Percentiles rank a stretch among this genome's conserved stretches.
phyloP scores from a whole-genome alignment of 2,329 filamentous ascomycete species.

The Mycosphaerella sp. region DNA sequence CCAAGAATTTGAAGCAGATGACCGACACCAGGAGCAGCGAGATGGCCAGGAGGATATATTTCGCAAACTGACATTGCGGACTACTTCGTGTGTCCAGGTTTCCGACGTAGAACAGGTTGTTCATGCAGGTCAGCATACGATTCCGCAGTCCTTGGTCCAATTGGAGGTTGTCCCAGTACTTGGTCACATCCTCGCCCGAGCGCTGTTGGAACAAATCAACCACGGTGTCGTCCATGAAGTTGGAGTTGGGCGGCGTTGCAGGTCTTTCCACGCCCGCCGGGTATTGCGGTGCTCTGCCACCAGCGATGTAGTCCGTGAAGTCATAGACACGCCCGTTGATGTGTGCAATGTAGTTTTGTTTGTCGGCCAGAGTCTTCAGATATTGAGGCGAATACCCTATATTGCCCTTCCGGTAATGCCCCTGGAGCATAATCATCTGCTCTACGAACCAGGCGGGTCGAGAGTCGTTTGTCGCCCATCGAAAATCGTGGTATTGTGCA shows the following conservation, averaged over 20 bases:
- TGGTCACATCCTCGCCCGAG: conserved; percentile 72
- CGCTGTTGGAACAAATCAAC: conserved; percentile 69
- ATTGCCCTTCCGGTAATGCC: conserved; percentile 77
- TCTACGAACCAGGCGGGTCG: conserved; percentile 90
- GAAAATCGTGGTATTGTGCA: conserved; percentile 84
- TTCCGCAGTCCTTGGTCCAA: conserved; percentile 52
- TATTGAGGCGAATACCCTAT: conserved; percentile 78
- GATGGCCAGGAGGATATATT: conserved; percentile 81
- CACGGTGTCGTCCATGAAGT: conserved; percentile 77
- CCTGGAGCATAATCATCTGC: conserved; percentile 70
- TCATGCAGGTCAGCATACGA: conserved; percentile 74
- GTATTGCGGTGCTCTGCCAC: conserved; percentile 61
- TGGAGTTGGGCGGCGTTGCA: conserved; percentile 45
- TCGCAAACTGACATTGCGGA: conserved; percentile 73
- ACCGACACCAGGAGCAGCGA: conserved; percentile 73
- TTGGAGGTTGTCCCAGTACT: conserved; percentile 68
- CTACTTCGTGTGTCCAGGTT: conserved; percentile 89
- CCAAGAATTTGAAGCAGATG: conserved; percentile 93
- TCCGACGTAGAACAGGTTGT: conserved; percentile 92
- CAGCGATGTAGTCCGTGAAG: conserved; percentile 71
- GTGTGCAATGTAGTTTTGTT: conserved; percentile 60
- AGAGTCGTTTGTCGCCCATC: conserved; percentile 71
- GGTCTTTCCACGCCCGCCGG: conserved; percentile 49
- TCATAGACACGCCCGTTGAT: conserved; percentile 80
- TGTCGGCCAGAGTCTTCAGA: conserved; percentile 56